Conservation (phyloP, 2,329 filamentous ascomycete genomes). For the Fulvia fulva region DNA sequence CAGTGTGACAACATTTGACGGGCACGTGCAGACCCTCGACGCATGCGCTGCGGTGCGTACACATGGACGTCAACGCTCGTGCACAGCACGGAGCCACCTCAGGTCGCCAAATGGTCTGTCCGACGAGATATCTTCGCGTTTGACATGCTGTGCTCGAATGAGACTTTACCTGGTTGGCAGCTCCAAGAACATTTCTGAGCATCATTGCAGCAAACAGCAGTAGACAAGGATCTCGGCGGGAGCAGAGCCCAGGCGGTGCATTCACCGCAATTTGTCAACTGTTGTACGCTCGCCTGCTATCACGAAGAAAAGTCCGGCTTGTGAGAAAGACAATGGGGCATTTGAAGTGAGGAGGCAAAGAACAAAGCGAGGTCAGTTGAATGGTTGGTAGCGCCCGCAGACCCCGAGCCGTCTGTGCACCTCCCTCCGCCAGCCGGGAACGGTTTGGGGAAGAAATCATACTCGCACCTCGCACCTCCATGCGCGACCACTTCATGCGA, state of each 20-base stretch:
- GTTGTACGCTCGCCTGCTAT: background rate
- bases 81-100: background rate
- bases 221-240: background rate
- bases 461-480: background rate
- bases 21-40: background rate
- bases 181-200: background rate
- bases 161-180: background rate
- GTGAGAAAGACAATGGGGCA: background rate
- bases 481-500: background rate
- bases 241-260: too few species aligned
- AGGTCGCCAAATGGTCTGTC: background rate
- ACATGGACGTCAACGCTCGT: background rate
- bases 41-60: background rate
- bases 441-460: background rate
- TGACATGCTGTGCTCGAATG: background rate
- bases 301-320: background rate
- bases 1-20: background rate
- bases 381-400: background rate
- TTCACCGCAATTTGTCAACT: background rate
- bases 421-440: background rate
- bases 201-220: background rate
- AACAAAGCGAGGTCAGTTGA: background rate
- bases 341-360: background rate
- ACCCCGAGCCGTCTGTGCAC: background rate
- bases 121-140: background rate